Conservation (phyloP, 345 rosid species). For the Brassica cretica region DNA sequence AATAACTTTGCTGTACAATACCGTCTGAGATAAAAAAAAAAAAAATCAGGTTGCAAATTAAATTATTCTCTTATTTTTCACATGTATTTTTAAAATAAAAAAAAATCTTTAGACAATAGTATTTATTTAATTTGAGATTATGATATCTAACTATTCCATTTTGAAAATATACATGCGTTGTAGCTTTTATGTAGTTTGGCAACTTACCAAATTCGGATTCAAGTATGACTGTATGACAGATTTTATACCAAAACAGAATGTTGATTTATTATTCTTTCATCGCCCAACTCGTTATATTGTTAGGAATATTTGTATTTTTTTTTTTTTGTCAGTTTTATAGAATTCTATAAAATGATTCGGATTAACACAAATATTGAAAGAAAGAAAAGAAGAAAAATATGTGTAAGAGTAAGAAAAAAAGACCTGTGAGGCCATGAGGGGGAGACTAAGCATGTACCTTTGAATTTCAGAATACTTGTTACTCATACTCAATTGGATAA, state of each 20-base stretch:
- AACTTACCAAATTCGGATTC: neutral
- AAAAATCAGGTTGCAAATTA: no score
- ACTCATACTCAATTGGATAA: neutral
- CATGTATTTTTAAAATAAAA: no score
- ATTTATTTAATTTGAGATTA: neutral
- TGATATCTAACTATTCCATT: constrained; percentile 4
- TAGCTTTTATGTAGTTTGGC: constrained; percentile 18
- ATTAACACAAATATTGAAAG: neutral
- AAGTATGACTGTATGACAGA: neutral
- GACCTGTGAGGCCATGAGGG: no score
- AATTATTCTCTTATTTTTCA: no score
- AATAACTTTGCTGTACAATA: no score
- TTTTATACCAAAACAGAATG: neutral
- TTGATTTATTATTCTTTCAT: neutral
- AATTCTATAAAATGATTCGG: neutral
- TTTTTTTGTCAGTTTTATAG: no score
- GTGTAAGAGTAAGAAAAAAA: neutral
- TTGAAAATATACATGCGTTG: neutral
- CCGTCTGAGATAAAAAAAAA: no score
- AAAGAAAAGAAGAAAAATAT: no score
- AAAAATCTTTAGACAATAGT: no score
- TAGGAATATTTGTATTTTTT: no score
- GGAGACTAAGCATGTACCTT: neutral
- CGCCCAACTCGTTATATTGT: neutral
- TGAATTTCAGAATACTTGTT: neutral